Conservation (phyloP, 1,284 basidiomycete species). For the Earliella scabrosa region DNA sequence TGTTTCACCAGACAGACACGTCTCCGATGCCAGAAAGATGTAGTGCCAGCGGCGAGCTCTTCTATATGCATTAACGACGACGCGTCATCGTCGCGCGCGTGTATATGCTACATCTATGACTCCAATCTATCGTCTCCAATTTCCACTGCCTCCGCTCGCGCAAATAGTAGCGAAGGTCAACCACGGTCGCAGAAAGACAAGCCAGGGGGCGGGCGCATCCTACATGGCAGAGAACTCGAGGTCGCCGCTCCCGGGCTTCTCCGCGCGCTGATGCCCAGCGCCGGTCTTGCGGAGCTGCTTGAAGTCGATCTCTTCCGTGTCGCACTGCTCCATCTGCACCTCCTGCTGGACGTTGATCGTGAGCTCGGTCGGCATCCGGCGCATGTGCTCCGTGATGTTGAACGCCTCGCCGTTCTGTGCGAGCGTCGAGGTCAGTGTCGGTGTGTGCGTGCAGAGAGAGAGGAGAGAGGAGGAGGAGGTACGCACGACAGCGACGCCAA, state of each 20-base stretch:
- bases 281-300: slow-evolving; percentile 2
- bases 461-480: not conserved
- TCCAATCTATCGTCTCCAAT: too few relatives aligned
- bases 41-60: too few relatives aligned
- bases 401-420: slow-evolving; percentile 1
- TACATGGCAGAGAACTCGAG: not conserved
- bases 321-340: slow-evolving; percentile 9
- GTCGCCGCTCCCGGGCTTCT: not conserved
- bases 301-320: slow-evolving; percentile 8
- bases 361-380: slow-evolving; percentile 12
- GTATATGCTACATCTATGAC: too few relatives aligned
- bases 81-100: too few relatives aligned
- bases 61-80: too few relatives aligned
- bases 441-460: too few relatives aligned
- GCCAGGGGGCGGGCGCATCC: too few relatives aligned
- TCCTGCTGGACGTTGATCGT: slow-evolving; percentile 16
- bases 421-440: not conserved
- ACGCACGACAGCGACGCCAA: slow-evolving; percentile 5
- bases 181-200: too few relatives aligned
- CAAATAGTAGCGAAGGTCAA: too few relatives aligned
- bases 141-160: too few relatives aligned
- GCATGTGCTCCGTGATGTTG: slow-evolving; percentile 9
- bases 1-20: too few relatives aligned
- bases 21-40: too few relatives aligned
- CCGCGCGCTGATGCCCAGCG: not conserved